Evolutionary conservation across 306 rosid genomes (phyloP), one percentile per base, ranked within the genome.

Genomic region (Dryas alaskensis): DNA sequence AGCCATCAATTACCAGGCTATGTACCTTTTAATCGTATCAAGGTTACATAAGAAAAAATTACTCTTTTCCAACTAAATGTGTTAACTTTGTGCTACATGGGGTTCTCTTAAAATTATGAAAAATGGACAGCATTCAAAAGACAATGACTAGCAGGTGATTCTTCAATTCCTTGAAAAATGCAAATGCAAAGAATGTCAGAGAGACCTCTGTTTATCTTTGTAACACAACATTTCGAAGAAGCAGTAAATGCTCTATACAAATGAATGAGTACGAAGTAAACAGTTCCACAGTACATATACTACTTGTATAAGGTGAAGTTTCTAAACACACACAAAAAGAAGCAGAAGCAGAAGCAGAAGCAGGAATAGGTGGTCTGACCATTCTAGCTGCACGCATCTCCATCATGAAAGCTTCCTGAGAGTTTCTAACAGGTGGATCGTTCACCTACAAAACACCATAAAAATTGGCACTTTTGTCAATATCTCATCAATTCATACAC

Each of bases 391-490:
- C 97, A 72, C 94, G 94, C 92, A 84, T 91, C 78, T 93, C 98
- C 92, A 88, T 89, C 97, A 93, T 91, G 77, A 91, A 89, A 75
- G 94, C 85, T 76, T 93, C 97, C 80, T 91, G 97, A 19, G 96
- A 89, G 77, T 93, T 93, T 78, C 96, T 87, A 51, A 93, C 98
- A 8, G 96, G 87, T 40, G 87, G 91, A 17, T 91, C 98, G 74
- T 84, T 89, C 78, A 89, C 97, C 97, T 92, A 68, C 79, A 76
- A 65, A 67, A 22, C 22, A 22, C 22, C 52, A 60, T 37, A 31
- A 31, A 31, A 31, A 31, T 31, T 31, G 37, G 3, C 37, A 31
- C 37, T 31, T 2, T 2, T 31, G 37, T 31, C 37, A 31, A 31
- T 31, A 2, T 31, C 37, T 2, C 37, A 31, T 31, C 2, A 31